Conservation (phyloP, 2,329 filamentous ascomycete species). For the Fusarium aywerte region DNA sequence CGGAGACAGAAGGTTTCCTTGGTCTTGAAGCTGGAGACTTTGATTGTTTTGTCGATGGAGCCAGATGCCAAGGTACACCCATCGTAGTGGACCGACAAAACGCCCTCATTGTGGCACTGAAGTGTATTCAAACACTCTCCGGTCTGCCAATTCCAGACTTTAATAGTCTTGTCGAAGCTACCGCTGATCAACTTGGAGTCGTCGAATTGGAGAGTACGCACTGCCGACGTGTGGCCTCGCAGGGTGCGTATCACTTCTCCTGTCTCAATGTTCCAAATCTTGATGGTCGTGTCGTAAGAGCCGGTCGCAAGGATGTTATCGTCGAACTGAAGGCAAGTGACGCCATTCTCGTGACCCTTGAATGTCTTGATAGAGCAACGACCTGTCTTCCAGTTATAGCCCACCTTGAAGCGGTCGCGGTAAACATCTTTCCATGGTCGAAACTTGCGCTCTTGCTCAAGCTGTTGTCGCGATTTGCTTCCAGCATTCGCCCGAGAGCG, state of each 20-base stretch:
- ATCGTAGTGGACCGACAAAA: constrained; percentile 90
- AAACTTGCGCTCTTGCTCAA: constrained; percentile 60
- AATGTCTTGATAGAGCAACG: constrained; percentile 86
- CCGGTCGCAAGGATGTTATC: constrained; percentile 93
- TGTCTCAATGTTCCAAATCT: constrained; percentile 94
- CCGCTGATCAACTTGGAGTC: constrained; percentile 91
- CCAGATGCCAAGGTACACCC: constrained; percentile 86
- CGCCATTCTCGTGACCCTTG: constrained; percentile 84
- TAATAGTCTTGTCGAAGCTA: constrained; percentile 86
- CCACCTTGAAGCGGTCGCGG: constrained; percentile 92
- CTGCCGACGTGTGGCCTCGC: constrained; percentile 81
- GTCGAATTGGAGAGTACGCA: constrained; percentile 92
- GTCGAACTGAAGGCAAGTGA: constrained; percentile 69
- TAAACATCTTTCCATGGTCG: constrained; percentile 97
- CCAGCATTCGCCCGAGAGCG: constrained; percentile 47
- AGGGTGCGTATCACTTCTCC: constrained; percentile 88
- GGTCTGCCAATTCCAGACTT: constrained; percentile 96
- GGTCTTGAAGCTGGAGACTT: constrained; percentile 91
- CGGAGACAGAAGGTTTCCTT: constrained; percentile 82
- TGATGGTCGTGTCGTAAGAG: constrained; percentile 94
- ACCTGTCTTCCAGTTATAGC: constrained; percentile 97
- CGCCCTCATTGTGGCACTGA: constrained; percentile 80
- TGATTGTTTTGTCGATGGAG: constrained; percentile 88
- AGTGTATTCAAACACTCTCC: constrained; percentile 87
- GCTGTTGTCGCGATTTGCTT: constrained; percentile 48